Base-by-base conservation (phyloP, 495 filamentous ascomycete genomes). In the Hypoxylon lenormandii region DNA sequence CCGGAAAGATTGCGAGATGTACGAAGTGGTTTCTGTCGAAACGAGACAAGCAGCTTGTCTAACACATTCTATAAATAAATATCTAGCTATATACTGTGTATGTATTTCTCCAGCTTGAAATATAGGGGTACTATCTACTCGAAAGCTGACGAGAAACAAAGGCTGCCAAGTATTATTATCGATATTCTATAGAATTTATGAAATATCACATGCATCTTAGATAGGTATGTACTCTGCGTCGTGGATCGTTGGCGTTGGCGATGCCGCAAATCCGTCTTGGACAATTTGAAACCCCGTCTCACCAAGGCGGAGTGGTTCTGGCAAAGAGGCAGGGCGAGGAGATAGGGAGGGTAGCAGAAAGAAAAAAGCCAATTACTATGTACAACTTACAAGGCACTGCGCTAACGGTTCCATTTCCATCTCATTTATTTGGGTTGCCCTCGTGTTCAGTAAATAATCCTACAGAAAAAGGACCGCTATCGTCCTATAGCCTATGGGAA, bases 251-350 rank as follows among this genome's bases (percentile, higher is more conserved):
- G 3, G 37, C 51, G 26, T 37, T 30, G 3, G 37, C 42, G 43
- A 64, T 68, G 53, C 47, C 47, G 33, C 42, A 19, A 54, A 57
- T 58, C 56, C 38, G 55, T 58, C 54, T 49, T 54, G 62, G 47
- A 19, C 53, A 50, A 38, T 8, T 51, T 52, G 13, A 28, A 26
- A 53, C 40, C 50, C 50, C 49, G n/a, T 45, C 7, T 45, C 50
- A 48, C 55, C 36, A 46, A 52, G 62, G 58, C 28, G 38, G 46
- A 21, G 12, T 33, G 30, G 30, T 33, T 33, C 30, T 7, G 30
- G 30, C 30, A 5, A 26, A 5, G 23, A 26, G 23, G 26, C 26
- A 3, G 26, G 26, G 3, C 26, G 26, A 28, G 7, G 26, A 28
- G 26, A 3, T 11, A 33, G 30, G 30, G 30, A 33, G 30, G 30